Conservation (phyloP, 768 basidiomycete species). For the Phanerodontia chrysosporium region DNA sequence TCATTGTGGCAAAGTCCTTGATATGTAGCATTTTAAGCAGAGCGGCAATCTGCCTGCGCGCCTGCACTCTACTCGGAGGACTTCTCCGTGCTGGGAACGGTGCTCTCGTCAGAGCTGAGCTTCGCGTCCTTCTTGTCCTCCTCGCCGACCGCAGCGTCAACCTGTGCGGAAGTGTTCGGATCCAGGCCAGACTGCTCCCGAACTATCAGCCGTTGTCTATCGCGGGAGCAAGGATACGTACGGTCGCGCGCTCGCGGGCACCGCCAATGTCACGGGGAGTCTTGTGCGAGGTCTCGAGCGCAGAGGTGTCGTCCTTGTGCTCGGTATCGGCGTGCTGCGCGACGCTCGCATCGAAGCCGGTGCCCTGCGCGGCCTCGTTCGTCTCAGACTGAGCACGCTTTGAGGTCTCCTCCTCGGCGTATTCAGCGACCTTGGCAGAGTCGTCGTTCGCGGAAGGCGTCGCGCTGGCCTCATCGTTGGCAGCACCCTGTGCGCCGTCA, state of each 20-base stretch:
- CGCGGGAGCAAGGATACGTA: background rate
- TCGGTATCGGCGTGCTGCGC: background rate
- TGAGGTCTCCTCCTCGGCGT: background rate
- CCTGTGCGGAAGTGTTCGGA: background rate
- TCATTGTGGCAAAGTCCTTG: too few relatives aligned
- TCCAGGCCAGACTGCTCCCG: background rate
- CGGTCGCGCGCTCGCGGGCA: constrained; percentile 3
- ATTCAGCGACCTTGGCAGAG: constrained; percentile 26
- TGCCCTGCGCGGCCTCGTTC: background rate
- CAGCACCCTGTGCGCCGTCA: constrained; percentile 18
- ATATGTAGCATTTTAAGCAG: background rate
- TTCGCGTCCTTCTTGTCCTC: constrained; percentile 1
- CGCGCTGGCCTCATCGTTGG: constrained; percentile 36
- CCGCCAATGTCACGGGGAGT: background rate
- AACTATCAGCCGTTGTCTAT: background rate
- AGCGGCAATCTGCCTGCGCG: background rate
- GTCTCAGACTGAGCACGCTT: background rate
- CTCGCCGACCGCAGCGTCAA: background rate
- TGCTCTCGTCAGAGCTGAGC: background rate
- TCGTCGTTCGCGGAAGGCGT: constrained; percentile 23
- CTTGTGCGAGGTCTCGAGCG: background rate
- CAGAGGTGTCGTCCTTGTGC: background rate
- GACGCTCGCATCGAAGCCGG: background rate
- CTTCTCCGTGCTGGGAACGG: background rate
- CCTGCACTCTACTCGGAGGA: background rate